Evolutionary conservation across 768 basidiomycete species (phyloP), one percentile per base, ranked within the genome.

Genomic region (Austroboletus eburneus): DNA sequence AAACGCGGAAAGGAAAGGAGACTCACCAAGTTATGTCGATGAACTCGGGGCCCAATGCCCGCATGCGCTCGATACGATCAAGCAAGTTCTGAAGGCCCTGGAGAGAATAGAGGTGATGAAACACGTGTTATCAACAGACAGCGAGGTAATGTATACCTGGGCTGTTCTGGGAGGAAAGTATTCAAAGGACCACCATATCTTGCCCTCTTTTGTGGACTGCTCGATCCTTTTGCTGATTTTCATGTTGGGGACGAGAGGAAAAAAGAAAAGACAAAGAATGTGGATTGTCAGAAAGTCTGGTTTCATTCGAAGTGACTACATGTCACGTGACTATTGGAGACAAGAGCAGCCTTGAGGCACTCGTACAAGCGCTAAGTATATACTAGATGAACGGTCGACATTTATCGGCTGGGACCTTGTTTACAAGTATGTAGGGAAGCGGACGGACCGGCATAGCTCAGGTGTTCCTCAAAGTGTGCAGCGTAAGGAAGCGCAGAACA

Each of bases 51-150:
- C 96, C 95, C 29, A 96, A 71, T 8, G 80, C 80, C 43, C 92
- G 79, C 96, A 99, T 98, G 53, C 94, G 90, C 68, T 98, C 95
- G 71, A 99, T 98, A 59, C 96, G 93, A 69, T 97, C 94, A 50
- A 96, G 77, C 27, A 99, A 75, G 67, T 99, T 99, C 85, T 95
- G 91, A 39, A 96, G 63, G 43, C 65, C 57, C 54, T 52, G 33
- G 30, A 13, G 29, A 38, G 17, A 17, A 21, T 9, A 21, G 45
- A 45, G n/a, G 3, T 2, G 9, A 34, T 54, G 21, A 33, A 49
- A 45, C 24, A 27, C 33, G 22, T 33, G 42, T 27, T 20, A 27
- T 29, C 9, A n/a, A n/a, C 29, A 24, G 36, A 38, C 16, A 30
- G 38, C 5, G 13, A 48, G 40, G 17, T 24, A 30, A 46, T 32